Conservation (phyloP, 2,329 filamentous ascomycete species). For the Rhynchosporium agropyri region DNA sequence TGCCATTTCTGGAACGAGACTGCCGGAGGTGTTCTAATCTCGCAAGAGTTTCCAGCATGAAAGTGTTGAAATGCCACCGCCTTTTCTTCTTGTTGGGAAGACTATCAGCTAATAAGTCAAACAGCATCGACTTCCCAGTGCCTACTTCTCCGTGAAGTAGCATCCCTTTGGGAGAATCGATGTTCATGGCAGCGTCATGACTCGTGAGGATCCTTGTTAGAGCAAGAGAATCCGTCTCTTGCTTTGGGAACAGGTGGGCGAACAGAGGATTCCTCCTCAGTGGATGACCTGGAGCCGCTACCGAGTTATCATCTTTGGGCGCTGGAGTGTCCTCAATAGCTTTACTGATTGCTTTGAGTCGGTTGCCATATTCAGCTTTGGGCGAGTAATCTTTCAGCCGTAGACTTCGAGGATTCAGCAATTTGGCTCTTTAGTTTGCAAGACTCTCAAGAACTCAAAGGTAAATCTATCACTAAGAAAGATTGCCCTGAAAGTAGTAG, state of each 20-base stretch:
- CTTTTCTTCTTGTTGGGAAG: conserved; percentile 73
- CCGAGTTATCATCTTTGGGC: conserved; percentile 42
- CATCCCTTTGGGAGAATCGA: conserved; percentile 73
- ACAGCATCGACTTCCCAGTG: conserved; percentile 83
- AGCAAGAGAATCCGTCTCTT: conserved; percentile 60
- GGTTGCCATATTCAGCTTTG: conserved; percentile 66
- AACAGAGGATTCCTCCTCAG: conserved; percentile 62
- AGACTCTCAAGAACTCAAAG: background rate
- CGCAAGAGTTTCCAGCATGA: conserved; percentile 78
- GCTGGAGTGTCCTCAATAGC: conserved; percentile 40
- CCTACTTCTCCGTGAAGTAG: conserved; percentile 82
- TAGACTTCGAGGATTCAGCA: conserved; percentile 14
- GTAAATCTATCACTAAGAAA: background rate
- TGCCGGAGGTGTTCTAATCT: conserved; percentile 67
- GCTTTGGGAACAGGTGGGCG: conserved; percentile 60
- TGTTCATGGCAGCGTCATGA: conserved; percentile 70
- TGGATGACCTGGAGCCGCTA: conserved; percentile 57
- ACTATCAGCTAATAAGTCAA: conserved; percentile 78
- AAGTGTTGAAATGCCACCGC: conserved; percentile 83
- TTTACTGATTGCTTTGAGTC: conserved; percentile 62
- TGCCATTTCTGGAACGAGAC: conserved; percentile 25
- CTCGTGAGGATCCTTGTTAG: conserved; percentile 69
- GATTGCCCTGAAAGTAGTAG: too few species aligned
- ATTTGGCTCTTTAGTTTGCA: background rate
- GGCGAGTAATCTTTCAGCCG: conserved; percentile 79